These are phyloP conservation scores for Echinosphaeria canescens DNA, from an alignment of 2,329 filamentous ascomycete species.

Conservation along the genomic window DNA sequence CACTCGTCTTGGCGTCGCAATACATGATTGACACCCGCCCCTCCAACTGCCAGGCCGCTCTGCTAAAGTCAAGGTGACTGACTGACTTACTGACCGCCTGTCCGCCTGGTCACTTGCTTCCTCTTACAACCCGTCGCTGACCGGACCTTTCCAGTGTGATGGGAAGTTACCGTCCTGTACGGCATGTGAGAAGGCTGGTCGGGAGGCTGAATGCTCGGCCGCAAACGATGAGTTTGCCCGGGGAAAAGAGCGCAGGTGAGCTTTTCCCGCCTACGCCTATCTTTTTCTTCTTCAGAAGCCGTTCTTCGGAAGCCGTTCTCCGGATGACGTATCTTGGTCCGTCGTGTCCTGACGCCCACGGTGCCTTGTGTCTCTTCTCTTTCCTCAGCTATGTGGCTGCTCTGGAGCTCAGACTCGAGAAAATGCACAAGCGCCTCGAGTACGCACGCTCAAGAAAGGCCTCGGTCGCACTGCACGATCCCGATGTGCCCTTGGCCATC, in stretches of 20 bases:
- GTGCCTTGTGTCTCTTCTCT: too few relatives aligned
- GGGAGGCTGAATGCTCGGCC: slow-evolving; percentile 72
- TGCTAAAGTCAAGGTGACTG: slow-evolving; percentile 86
- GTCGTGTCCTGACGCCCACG: too few relatives aligned
- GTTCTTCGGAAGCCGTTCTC: too few relatives aligned
- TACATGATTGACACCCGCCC: too few relatives aligned
- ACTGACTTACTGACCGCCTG: too few relatives aligned
- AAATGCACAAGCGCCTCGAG: slow-evolving; percentile 57
- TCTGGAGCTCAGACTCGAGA: slow-evolving; percentile 78
- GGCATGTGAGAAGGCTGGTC: slow-evolving; percentile 80
- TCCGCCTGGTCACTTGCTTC: too few relatives aligned
- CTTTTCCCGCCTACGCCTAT: too few relatives aligned
- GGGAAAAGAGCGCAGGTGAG: slow-evolving; percentile 75
- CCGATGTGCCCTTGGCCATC: slow-evolving; percentile 14
- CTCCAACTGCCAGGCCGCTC: slow-evolving; percentile 35
- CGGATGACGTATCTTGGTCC: too few relatives aligned
- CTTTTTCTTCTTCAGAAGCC: too few relatives aligned
- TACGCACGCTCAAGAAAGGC: slow-evolving; percentile 51
- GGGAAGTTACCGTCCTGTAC: slow-evolving; percentile 90
- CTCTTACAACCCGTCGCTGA: too few relatives aligned
- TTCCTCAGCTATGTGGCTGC: slow-evolving; percentile 76
- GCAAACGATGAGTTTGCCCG: slow-evolving; percentile 91
- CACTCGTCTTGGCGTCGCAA: too few relatives aligned
- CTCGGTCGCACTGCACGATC: slow-evolving; percentile 43
- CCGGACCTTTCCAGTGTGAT: slow-evolving; percentile 51